Evolutionary conservation across 768 basidiomycete genomes (phyloP).

Genomic region (Russula earlei): DNA sequence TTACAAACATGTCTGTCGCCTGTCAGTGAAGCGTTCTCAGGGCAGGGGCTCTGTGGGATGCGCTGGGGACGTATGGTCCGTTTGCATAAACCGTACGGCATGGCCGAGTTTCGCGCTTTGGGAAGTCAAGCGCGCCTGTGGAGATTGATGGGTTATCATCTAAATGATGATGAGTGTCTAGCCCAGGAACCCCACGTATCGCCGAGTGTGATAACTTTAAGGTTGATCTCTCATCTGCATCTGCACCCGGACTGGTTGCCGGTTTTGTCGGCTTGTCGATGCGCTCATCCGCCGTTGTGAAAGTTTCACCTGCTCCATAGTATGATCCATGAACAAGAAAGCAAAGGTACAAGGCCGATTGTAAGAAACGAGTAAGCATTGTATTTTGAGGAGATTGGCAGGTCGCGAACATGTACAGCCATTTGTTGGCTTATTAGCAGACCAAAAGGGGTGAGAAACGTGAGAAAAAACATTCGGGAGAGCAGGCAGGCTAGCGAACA

Average conservation of each 20-base stretch:
- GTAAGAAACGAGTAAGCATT: not conserved
- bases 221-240: not conserved
- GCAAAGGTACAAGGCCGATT: not conserved
- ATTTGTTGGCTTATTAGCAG: too few relatives aligned
- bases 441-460: not conserved
- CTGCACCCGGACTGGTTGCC: not conserved
- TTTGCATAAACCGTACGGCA: not conserved
- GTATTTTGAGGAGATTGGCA: not conserved
- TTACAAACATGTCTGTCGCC: too few relatives aligned
- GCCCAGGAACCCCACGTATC: constrained; percentile 4
- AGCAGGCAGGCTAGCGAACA: too few relatives aligned
- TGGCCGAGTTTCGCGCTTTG: not conserved
- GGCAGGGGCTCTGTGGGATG: not conserved
- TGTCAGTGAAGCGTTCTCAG: too few relatives aligned
- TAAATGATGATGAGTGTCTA: not conserved
- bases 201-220: constrained; percentile 6
- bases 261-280: not conserved
- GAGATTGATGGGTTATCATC: constrained; percentile 6
- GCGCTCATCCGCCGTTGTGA: not conserved
- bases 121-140: not conserved
- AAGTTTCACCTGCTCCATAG: not conserved
- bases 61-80: not conserved
- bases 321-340: not conserved
- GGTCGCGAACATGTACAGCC: not conserved
- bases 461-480: not conserved